Evolutionary conservation across 2,329 filamentous ascomycete genomes (phyloP), one percentile per base, ranked within the genome.

Genomic region (Diaporthe sp.): DNA sequence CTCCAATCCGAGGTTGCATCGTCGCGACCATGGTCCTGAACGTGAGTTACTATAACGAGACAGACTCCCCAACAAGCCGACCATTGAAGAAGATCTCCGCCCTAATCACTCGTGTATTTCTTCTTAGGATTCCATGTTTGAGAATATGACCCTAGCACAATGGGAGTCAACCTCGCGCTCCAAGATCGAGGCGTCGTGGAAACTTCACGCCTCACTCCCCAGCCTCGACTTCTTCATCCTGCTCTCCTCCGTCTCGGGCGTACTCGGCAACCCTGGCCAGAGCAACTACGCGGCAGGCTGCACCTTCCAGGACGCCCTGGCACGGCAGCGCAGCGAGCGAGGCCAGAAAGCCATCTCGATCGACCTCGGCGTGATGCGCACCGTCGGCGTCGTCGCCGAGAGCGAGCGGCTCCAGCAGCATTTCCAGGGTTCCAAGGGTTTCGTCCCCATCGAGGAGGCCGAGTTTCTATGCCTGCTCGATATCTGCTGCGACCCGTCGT

Each of bases 201-300:
- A 79, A 46, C 74, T 82, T 9, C 81, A 82, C 71, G 3, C 73
- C 8, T 74, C 62, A 4, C 76, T 77, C 1, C 39, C 61, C 1
- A 69, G 76, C 19, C 76, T 83, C 6, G 81, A 83, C 75, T 81
- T 83, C 77, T 83, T 83, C 65, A 58, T 83, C 55, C 49, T 81
- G 28, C 77, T 81, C 39, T 80, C 79, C 2, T 83, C 82, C 4
- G 25, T 81, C 17, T 75, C 77, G 3, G 79, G 79, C 17, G 72
- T 80, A 10, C 19, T 80, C 22, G 82, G 80, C 13, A 73, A 76
- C 22, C 51, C 75, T 1, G 77, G 73, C 0, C 81, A 81, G 57
- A 71, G 76, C 72, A 82, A 81, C 69, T 84, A 84, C 68, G 77
- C 78, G 3, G 81, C 80, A 1, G 82, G 81, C 17, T 83, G 82